phyloP scores from a whole-genome alignment of 2,329 filamentous ascomycete species.

The Colletotrichum aenigma region DNA sequence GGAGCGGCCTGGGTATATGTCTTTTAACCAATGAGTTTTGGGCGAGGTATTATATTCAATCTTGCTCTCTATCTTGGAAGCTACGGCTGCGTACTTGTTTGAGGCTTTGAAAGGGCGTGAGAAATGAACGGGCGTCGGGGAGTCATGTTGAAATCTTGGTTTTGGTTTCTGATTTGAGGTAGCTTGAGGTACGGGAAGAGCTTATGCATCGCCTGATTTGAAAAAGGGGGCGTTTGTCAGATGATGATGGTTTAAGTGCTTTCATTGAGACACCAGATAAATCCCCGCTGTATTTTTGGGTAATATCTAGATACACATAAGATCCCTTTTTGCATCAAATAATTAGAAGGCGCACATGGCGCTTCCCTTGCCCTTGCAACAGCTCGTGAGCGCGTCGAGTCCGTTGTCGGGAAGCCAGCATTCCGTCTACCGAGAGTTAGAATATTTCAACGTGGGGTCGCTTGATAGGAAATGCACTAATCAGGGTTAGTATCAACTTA shows the following conservation, averaged over 20 bases:
- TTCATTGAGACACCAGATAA: fast-evolving
- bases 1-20: not conserved
- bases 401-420: not conserved
- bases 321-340: too few relatives aligned
- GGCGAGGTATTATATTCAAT: too few relatives aligned
- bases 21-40: not conserved
- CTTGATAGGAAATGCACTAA: not conserved
- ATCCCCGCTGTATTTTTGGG: not conserved
- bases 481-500: not conserved
- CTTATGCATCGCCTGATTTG: too few relatives aligned
- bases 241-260: fast-evolving
- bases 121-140: too few relatives aligned
- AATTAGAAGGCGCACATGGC: not conserved
- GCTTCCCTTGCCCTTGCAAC: not conserved
- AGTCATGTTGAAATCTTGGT: too few relatives aligned
- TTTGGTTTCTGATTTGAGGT: too few relatives aligned
- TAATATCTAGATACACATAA: not conserved
- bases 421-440: not conserved
- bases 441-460: not conserved
- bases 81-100: too few relatives aligned
- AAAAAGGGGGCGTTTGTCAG: not conserved
- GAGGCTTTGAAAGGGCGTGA: too few relatives aligned
- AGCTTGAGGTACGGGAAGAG: too few relatives aligned
- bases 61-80: too few relatives aligned
- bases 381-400: not conserved